Conservation (phyloP, 257 asterid species). For the Euphrasia confusa region DNA sequence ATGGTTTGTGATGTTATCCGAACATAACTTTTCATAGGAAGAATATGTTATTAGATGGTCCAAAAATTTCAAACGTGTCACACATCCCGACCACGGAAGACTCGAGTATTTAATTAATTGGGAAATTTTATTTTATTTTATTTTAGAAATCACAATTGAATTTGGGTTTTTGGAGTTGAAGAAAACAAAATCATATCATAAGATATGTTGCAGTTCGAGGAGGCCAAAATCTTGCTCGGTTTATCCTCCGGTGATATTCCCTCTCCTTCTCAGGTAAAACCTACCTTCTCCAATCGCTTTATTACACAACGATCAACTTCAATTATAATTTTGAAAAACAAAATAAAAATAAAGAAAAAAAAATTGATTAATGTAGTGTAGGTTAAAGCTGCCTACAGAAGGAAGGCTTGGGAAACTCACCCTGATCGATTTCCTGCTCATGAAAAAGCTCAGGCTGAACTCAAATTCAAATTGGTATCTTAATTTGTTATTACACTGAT, state of each 20-base stretch:
- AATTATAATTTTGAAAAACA: no score
- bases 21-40: no score
- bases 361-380: slow-evolving; percentile 11
- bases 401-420: slow-evolving; percentile 66
- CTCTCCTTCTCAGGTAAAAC: slow-evolving; percentile 32
- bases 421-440: slow-evolving; percentile 70
- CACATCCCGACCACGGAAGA: no score
- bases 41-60: no score
- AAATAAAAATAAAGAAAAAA: background rate
- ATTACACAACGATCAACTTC: no score
- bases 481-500: background rate
- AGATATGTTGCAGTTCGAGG: slow-evolving; percentile 23
- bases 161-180: no score
- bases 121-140: no score
- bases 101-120: no score
- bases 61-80: no score
- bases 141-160: no score
- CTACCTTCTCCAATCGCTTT: no score
- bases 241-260: slow-evolving; percentile 30
- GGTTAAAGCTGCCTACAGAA: slow-evolving; percentile 70
- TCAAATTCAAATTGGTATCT: slow-evolving; percentile 54
- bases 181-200: background rate
- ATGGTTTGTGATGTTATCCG: no score
- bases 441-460: slow-evolving; percentile 48
- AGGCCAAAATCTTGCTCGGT: slow-evolving; percentile 38